Percentiles rank a stretch among this genome's conserved stretches.
Evolutionary conservation across 2,329 filamentous ascomycete genomes (phyloP).

Genomic region (Dryadomyces sulphureus): DNA sequence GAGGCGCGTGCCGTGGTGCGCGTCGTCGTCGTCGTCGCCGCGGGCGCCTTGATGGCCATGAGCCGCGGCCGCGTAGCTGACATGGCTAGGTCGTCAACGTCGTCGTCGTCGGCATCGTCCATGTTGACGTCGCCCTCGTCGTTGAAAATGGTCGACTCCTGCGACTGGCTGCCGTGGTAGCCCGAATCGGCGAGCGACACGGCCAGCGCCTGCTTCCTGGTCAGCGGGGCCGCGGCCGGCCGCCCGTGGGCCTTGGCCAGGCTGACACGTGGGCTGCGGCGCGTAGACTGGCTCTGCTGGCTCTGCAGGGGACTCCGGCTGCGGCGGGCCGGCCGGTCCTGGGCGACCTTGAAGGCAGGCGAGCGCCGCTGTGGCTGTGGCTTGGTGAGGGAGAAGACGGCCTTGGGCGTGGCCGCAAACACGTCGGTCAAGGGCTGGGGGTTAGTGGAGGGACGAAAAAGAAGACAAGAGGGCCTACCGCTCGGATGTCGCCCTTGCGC

Average conservation of each 20-base stretch:
- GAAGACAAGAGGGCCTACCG: constrained; percentile 33
- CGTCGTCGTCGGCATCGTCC: constrained; percentile 12
- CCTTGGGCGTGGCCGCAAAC: constrained; percentile 40
- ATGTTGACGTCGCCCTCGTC: constrained; percentile 12
- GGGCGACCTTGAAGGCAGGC: constrained; percentile 36
- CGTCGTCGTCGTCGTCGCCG: no score
- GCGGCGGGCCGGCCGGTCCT: constrained; percentile 27
- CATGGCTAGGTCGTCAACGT: constrained; percentile 9
- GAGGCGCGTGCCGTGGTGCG: no score
- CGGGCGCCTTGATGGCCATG: background rate
- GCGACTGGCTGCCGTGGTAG: constrained; percentile 53
- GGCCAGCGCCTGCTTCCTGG: constrained; percentile 11
- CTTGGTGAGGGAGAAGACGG: constrained; percentile 30
- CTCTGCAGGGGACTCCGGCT: no score
- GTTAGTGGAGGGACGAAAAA: constrained; percentile 14
- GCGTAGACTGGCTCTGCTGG: no score
- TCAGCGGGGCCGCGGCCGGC: background rate
- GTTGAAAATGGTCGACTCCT: constrained; percentile 22
- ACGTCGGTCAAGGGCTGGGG: constrained; percentile 43
- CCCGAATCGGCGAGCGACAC: constrained; percentile 46
- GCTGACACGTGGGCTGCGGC: constrained; percentile 16
- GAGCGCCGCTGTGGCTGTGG: constrained; percentile 25
- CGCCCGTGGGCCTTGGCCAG: constrained; percentile 15
- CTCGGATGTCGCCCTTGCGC: constrained; percentile 48
- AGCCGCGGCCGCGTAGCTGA: background rate